These are phyloP conservation scores for Tolypocladium nubicola DNA, from an alignment of 2,329 filamentous ascomycete species.

Conservation along the genomic window DNA sequence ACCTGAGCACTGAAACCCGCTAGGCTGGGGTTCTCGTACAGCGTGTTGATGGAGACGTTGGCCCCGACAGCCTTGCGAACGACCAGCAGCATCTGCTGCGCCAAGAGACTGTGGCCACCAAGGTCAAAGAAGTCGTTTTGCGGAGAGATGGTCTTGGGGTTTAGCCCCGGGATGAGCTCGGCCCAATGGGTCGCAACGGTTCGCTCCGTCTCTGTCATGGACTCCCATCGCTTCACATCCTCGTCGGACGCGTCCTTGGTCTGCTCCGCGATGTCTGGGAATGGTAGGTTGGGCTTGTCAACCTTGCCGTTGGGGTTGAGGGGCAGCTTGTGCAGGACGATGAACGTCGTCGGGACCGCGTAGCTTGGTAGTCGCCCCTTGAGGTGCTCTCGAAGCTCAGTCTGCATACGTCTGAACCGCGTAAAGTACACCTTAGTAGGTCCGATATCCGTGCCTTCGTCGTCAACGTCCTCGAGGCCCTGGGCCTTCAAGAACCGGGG, in stretches of 20 bases:
- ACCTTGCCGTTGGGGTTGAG: conserved; percentile 74
- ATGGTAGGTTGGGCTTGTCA: conserved; percentile 67
- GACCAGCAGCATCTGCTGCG: conserved; percentile 64
- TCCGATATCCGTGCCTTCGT: conserved; percentile 38
- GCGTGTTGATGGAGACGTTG: conserved; percentile 18
- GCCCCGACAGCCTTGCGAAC: conserved; percentile 17
- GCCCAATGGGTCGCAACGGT: conserved; percentile 53
- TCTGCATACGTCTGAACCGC: conserved; percentile 34
- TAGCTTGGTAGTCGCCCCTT: conserved; percentile 43
- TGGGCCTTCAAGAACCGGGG: conserved; percentile 50
- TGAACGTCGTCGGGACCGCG: conserved; percentile 22
- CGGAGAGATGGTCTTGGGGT: conserved; percentile 51
- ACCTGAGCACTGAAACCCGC: conserved; percentile 17
- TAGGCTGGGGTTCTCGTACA: conserved; percentile 20
- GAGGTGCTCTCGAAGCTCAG: conserved; percentile 52
- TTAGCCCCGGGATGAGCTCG: conserved; percentile 54
- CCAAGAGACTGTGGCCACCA: conserved; percentile 40
- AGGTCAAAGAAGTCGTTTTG: conserved; percentile 26
- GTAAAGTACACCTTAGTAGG: conserved; percentile 30
- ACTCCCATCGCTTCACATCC: conserved; percentile 41
- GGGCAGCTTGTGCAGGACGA: conserved; percentile 39
- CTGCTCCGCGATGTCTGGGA: conserved; percentile 63
- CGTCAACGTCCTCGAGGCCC: conserved; percentile 42
- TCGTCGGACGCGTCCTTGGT: conserved; percentile 26
- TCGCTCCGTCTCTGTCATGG: conserved; percentile 23